Base-by-base conservation (phyloP, 208 protist genomes). In the Leishmania martiniquensis region DNA sequence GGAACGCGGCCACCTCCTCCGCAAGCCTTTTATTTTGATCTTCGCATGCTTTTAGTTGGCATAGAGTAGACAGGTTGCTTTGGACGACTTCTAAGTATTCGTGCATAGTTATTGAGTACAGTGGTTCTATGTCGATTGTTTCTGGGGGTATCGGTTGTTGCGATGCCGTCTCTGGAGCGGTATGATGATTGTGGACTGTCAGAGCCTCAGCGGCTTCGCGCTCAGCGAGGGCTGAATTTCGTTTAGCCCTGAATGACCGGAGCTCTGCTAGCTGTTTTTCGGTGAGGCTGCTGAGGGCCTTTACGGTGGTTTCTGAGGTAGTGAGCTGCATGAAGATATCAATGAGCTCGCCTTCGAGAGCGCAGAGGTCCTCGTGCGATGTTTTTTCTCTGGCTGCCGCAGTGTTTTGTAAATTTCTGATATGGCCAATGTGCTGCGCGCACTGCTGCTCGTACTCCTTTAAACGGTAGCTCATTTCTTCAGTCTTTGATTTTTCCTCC, bases 311-410 rank as follows among this genome's bases (percentile, higher is more conserved):
- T 44, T 84, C 37, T 45, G 72, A 62, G 4, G 83, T 75, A 51
- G 84, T 87, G 13, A 87, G 59, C 42, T 84, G 77, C 0, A 80
- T 22, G 2, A 87, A 22, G 37, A 84, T 42, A 12, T 87, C 83
- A 25, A 83, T 42, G 52, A 84, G 13, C 29, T 87, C 83, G 13
- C 12, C 6, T 60, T 87, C 83, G 4, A 87, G 34, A 4, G 79
- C 76, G 37, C 55, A 62, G 29, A 73, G 65, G 17, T 59, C 59
- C 4, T 76, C 55, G 5, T 34, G 25, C 0, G 44, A 77, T 20
- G 59, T 60, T n/a, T 77, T 4, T 1, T 69, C 52, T 9, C 76
- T 69, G 2, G 67, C 75, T 17, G 60, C 68, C 0, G 85, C 52
- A 0, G 83, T 79, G 20, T 85, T 70, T 34, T 81, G 45, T 1